Evolutionary conservation across 108 stramenopile species (phyloP), one percentile per base, ranked within the genome.

Genomic region (Nannochloropsis salina): DNA sequence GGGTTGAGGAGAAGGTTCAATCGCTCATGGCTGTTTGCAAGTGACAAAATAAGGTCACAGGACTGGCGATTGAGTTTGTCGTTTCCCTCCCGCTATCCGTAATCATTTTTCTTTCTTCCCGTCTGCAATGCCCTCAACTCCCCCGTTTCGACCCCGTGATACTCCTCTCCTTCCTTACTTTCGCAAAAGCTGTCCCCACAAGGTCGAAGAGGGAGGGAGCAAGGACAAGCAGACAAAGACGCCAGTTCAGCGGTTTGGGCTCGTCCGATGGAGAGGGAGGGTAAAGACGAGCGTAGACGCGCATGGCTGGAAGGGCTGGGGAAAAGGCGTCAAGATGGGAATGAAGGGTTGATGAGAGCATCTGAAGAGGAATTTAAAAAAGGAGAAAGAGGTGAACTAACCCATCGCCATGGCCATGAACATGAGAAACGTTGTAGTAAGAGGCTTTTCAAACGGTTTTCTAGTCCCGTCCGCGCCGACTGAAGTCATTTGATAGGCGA

Each of bases 381-480:
- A 51, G 47, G 47, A 51, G 47, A 15, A 51, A 51, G 47, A 51
- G 15, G 0, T 10, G 47, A 51, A 51, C 12, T 15, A 15, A 51
- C 47, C 10, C 12, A 83, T 82, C 41, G 9, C 9, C 83, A 87
- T 84, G 10, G 41, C 83, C 31, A 79, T 18, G 18, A 84, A 87
- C 86, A 87, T 84, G 42, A 87, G 82, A 11, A 87, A 47, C 12
- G 83, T 83, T 51, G 83, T 87, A 83, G 83, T 84, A 4, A 87
- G 42, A 9, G 87, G 87, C 84, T 87, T 87, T n/a, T 82, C 87
- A 45, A 87, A 87, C 22, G 80, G 3, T 21, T 87, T 87, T 6
- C 20, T 74, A 0, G n/a, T 3, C n/a, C 61, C 61, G 61, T 74
- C 61, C n/a, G 3, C 20, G 3, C 61, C 61, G 20, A 74, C 61